Percentiles rank a stretch among this genome's conserved stretches.
These are phyloP conservation scores for Moesziomyces antarcticus DNA, from an alignment of 1,284 basidiomycete genomes.

Conservation along the genomic window DNA sequence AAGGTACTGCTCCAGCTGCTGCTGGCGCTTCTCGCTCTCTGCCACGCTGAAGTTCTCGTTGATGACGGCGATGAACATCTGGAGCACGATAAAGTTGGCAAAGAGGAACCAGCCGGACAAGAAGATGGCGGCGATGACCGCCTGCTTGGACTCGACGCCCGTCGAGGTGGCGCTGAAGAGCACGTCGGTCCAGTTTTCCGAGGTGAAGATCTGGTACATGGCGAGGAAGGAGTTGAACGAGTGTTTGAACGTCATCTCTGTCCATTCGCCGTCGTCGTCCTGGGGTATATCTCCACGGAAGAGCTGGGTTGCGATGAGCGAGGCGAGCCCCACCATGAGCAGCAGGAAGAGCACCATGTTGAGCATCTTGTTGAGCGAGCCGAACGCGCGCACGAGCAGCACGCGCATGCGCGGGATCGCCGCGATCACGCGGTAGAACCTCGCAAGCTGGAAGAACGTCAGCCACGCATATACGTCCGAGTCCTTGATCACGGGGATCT, in stretches of 20 bases:
- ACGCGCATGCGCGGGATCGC: constrained; percentile 81
- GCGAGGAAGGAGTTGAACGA: constrained; percentile 88
- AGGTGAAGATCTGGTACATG: constrained; percentile 89
- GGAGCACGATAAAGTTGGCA: constrained; percentile 92
- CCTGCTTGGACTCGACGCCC: constrained; percentile 78
- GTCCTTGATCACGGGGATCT: constrained; percentile 79
- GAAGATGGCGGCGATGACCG: constrained; percentile 80
- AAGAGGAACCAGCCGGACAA: constrained; percentile 89
- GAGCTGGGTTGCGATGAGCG: constrained; percentile 80
- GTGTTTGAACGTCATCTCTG: constrained; percentile 84
- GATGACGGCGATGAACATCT: constrained; percentile 98
- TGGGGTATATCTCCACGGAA: constrained; percentile 79
- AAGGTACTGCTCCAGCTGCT: constrained; percentile 77
- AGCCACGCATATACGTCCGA: constrained; percentile 86
- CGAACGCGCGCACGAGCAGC: constrained; percentile 77
- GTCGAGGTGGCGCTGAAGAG: constrained; percentile 79
- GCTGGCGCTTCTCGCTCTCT: constrained; percentile 86
- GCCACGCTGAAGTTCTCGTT: constrained; percentile 96
- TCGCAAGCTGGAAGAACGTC: constrained; percentile 84
- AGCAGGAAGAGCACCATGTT: constrained; percentile 96
- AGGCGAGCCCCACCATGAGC: constrained; percentile 86
- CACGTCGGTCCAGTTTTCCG: constrained; percentile 91
- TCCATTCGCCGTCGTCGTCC: constrained; percentile 58
- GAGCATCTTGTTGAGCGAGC: constrained; percentile 87
- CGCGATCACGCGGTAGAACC: constrained; percentile 94